These are phyloP conservation scores for Russula emetica DNA, from an alignment of 768 basidiomycete species.

Conservation along the genomic window DNA sequence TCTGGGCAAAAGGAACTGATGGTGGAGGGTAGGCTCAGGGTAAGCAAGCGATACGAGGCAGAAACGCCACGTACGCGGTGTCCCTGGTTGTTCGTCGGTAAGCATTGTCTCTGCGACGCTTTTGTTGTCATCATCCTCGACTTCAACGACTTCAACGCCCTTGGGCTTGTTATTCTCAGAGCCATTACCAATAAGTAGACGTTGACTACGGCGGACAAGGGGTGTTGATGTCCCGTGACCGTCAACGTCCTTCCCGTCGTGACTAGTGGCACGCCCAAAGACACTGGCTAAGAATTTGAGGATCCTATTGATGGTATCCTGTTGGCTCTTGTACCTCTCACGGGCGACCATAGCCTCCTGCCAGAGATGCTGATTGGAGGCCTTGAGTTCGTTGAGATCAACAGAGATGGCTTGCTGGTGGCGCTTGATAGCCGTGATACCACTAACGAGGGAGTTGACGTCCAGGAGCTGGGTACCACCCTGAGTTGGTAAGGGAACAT, in stretches of 20 bases:
- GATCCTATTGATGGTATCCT: conserved; percentile 94
- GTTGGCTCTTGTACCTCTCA: conserved; percentile 82
- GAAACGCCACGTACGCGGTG: conserved; percentile 6
- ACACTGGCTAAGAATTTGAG: conserved; percentile 92
- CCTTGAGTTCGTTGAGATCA: conserved; percentile 84
- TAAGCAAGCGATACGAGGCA: neutral
- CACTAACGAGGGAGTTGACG: conserved; percentile 71
- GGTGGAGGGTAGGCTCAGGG: neutral
- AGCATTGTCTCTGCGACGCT: conserved; percentile 27
- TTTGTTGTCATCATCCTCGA: conserved; percentile 42
- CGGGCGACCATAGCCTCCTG: conserved; percentile 78
- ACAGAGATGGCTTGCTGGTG: conserved; percentile 90
- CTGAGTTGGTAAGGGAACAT: conserved; percentile 29
- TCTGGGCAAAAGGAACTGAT: conserved; percentile 23
- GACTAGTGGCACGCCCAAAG: conserved; percentile 54
- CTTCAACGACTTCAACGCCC: conserved; percentile 36
- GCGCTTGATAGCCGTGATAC: conserved; percentile 81
- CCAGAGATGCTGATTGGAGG: conserved; percentile 88
- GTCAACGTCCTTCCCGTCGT: conserved; percentile 38
- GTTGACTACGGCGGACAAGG: conserved; percentile 47
- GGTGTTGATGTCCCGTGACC: conserved; percentile 35
- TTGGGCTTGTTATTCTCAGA: conserved; percentile 38
- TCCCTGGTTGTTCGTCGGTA: conserved; percentile 7
- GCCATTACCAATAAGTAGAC: conserved; percentile 66
- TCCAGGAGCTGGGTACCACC: conserved; percentile 59